phyloP scores from a whole-genome alignment of 306 rosid species.

The Cicer bijugum region DNA sequence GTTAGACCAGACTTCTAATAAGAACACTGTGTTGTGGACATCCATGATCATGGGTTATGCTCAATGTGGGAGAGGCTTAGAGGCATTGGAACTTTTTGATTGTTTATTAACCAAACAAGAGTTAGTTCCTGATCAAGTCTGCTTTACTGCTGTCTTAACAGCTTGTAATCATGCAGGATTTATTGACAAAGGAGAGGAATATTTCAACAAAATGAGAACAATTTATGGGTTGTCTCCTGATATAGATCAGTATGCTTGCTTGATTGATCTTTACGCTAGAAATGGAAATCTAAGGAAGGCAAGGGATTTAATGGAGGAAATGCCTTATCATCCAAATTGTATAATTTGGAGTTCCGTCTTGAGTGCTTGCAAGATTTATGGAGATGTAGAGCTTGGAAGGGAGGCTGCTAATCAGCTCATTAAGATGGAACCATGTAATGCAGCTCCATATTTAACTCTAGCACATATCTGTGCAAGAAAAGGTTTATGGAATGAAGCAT shows the following conservation, averaged over 20 bases:
- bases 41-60: conserved; percentile 72
- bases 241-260: conserved; percentile 69
- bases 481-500: conserved; percentile 64
- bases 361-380: conserved; percentile 61
- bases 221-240: conserved; percentile 51
- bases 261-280: conserved; percentile 73
- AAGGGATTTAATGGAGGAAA: conserved; percentile 59
- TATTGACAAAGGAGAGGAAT: conserved; percentile 59
- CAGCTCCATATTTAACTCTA: conserved; percentile 59
- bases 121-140: conserved; percentile 58
- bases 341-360: conserved; percentile 67
- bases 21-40: conserved; percentile 62
- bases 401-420: conserved; percentile 61
- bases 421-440: conserved; percentile 59
- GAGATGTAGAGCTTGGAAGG: conserved; percentile 62
- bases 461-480: conserved; percentile 63
- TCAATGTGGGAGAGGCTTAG: conserved; percentile 62
- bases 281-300: conserved; percentile 62
- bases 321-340: conserved; percentile 64
- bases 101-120: conserved; percentile 47
- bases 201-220: conserved; percentile 60
- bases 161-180: conserved; percentile 71
- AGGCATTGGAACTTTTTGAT: conserved; percentile 68
- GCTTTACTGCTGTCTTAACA: conserved; percentile 65
- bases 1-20: conserved; percentile 53